Conservation (phyloP, 352 stramenopile genomes). For the Pythium vanterpoolii region DNA sequence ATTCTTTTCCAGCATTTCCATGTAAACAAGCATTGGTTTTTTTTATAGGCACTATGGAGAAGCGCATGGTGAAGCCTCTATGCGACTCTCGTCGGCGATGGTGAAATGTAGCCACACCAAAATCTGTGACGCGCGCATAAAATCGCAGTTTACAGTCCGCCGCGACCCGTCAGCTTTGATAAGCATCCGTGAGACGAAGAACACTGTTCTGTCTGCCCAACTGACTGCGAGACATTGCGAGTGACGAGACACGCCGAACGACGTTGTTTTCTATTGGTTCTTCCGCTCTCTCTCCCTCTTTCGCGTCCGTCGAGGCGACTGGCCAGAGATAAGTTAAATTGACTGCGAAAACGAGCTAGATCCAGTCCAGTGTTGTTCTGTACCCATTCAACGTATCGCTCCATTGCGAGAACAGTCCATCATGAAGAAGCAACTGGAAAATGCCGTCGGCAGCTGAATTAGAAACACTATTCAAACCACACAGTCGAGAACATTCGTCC, state of each 20-base stretch:
- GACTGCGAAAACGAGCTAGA: background rate
- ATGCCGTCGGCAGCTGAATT: background rate
- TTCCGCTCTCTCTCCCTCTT: background rate
- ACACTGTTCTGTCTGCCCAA: slow-evolving; percentile 3
- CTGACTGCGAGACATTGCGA: slow-evolving; percentile 2
- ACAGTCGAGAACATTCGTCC: background rate
- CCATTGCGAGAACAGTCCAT: background rate
- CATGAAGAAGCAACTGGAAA: background rate
- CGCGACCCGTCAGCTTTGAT: background rate
- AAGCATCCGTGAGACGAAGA: background rate
- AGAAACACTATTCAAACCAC: background rate
- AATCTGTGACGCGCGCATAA: background rate
- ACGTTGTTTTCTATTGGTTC: background rate
- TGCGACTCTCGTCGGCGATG: too few relatives aligned
- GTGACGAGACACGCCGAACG: background rate
- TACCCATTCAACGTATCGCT: background rate
- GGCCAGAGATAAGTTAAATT: background rate
- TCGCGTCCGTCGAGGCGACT: too few relatives aligned
- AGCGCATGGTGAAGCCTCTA: too few relatives aligned
- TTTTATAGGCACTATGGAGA: too few relatives aligned
- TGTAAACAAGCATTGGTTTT: too few relatives aligned
- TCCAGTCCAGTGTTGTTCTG: background rate
- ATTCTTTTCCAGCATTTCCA: too few relatives aligned
- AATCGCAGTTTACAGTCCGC: background rate
- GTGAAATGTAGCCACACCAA: background rate